Evolutionary conservation across 805 yeast genomes (phyloP), one percentile per base, ranked within the genome.

Genomic region (Citeromyces matritensis): DNA sequence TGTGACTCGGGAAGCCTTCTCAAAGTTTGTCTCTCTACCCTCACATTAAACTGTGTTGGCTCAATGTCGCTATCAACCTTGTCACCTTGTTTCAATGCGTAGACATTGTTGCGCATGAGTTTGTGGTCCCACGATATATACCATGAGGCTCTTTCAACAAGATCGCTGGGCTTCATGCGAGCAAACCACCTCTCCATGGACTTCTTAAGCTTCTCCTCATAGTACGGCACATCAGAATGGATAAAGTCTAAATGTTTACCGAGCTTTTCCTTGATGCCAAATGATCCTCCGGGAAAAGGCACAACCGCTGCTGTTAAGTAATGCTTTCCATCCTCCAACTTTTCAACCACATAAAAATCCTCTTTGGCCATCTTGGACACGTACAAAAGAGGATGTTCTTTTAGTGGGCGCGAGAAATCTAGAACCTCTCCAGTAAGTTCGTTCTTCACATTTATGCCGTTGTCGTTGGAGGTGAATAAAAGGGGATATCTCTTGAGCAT

Each of bases 261-360:
- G 30, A 78, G 41, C 40, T 76, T 77, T 35, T 62, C 44, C 40
- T 58, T 48, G 33, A 77, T 69, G 34, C 76, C 77, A 51, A 78
- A 77, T 1, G 76, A 69, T 4, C 85, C 85, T 30, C 86, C 86
- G 3, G 85, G 84, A 48, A 77, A 76, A 5, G 84, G 83, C 25
- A 77, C 85, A 2, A 78, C 83, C 4, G 80, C 84, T 2, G 82
- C 86, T 24, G 63, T 65, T 33, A 77, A 54, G 47, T 77, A 73
- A 48, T 77, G 84, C 28, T 46, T 42, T 2, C 71, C 80, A 39
- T 70, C 66, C 1, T 57, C 63, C 37, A 69, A 63, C 42, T 73
- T 65, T 44, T 57, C 46, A 29, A 74, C 84, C 25, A 77, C 37
- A 44, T 76, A 78, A 44, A 77, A 78, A 49, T 77, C 86, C 44